Percentiles rank a stretch among this genome's conserved stretches.
phyloP scores from a whole-genome alignment of 768 basidiomycete species.

The Amanita subjunquillea region DNA sequence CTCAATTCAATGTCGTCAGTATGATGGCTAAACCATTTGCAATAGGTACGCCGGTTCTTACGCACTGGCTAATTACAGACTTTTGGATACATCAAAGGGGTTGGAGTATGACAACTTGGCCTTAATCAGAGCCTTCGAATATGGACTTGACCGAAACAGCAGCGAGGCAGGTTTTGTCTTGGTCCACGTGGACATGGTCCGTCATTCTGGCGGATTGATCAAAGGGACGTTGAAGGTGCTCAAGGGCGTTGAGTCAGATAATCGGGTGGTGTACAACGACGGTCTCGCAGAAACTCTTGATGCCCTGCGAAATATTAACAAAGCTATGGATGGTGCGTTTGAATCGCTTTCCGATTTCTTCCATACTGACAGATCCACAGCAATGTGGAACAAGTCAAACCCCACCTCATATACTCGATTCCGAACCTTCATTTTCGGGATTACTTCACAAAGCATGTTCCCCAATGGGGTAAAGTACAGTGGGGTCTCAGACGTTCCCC shows the following conservation, averaged over 20 bases:
- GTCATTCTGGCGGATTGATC: constrained; percentile 16
- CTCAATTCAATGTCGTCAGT: background rate
- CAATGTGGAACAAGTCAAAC: constrained; percentile 19
- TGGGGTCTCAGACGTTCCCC: constrained; percentile 17
- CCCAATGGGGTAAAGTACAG: constrained; percentile 22
- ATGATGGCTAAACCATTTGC: background rate
- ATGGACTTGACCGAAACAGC: constrained; percentile 11
- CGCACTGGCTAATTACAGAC: constrained; percentile 17
- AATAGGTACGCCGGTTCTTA: constrained; percentile 15
- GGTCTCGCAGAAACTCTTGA: background rate
- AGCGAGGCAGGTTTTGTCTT: constrained; percentile 17
- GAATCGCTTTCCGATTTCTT: background rate
- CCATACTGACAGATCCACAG: background rate
- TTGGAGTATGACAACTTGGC: constrained; percentile 19
- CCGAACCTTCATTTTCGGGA: constrained; percentile 24
- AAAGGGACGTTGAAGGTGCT: constrained; percentile 15
- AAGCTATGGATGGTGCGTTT: background rate
- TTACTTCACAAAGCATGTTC: constrained; percentile 20
- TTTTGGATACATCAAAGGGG: constrained; percentile 13
- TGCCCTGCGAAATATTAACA: background rate
- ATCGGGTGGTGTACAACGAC: constrained; percentile 13
- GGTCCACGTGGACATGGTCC: constrained; percentile 20
- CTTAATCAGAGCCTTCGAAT: constrained; percentile 23
- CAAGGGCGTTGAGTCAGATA: constrained; percentile 10
- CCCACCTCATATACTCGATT: constrained; percentile 19